Evolutionary conservation across 2,329 filamentous ascomycete genomes (phyloP).

Genomic region (Diaporthe longicolla): DNA sequence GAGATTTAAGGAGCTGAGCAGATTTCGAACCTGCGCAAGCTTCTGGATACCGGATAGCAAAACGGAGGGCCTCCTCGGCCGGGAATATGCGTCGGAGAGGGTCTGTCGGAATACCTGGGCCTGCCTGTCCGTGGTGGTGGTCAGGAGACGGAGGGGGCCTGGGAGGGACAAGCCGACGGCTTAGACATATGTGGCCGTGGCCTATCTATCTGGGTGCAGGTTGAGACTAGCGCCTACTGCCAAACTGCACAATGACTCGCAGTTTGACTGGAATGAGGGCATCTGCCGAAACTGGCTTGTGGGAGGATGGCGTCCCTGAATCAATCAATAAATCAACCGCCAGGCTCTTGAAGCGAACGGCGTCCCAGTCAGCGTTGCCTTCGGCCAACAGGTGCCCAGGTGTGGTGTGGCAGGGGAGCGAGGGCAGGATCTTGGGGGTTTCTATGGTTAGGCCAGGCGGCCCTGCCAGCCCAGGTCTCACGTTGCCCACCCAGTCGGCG

Average conservation of each 20-base stretch:
- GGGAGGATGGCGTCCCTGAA: slow-evolving; percentile 8
- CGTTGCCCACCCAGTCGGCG: slow-evolving; percentile 15
- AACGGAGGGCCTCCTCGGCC: neutral
- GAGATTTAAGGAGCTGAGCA: slow-evolving; percentile 36
- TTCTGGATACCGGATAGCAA: neutral
- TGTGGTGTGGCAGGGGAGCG: slow-evolving; percentile 1
- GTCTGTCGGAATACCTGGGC: slow-evolving; percentile 18
- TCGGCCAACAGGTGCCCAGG: neutral
- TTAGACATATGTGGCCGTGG: slow-evolving; percentile 17
- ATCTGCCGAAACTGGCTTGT: slow-evolving; percentile 5
- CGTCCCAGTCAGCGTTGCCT: slow-evolving; percentile 8
- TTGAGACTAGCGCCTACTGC: slow-evolving; percentile 23
- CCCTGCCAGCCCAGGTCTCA: slow-evolving; percentile 25
- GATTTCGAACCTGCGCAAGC: neutral
- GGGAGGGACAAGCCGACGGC: neutral
- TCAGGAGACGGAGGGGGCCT: neutral
- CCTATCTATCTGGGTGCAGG: neutral
- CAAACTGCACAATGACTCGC: slow-evolving; percentile 32
- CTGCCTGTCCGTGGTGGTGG: neutral
- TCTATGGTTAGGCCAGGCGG: slow-evolving; percentile 18
- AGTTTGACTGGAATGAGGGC: neutral
- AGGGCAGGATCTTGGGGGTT: neutral
- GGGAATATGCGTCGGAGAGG: neutral
- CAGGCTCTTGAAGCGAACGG: slow-evolving; percentile 14
- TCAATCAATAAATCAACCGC: slow-evolving; percentile 16